A percentile compares a stretch with the other conserved stretches of the same genome.
These are phyloP conservation scores for Fusarium falciforme DNA, from an alignment of 2,329 filamentous ascomycete genomes.

Conservation along the genomic window DNA sequence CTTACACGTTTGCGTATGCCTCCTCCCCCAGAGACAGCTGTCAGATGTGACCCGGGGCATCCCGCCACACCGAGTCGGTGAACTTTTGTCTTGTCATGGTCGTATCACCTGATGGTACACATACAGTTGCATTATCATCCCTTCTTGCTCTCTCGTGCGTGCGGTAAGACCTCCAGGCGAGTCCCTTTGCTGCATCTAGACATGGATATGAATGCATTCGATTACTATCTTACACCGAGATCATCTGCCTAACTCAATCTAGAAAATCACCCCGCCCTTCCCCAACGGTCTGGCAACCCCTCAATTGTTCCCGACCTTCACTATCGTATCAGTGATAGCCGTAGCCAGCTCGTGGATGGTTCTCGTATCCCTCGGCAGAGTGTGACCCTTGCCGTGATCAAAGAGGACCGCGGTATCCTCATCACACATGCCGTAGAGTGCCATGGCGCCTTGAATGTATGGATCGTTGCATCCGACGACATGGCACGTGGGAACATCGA, in stretches of 20 bases:
- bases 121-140: background rate
- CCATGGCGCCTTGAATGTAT: conserved; percentile 70
- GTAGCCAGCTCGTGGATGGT: conserved; percentile 58
- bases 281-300: background rate
- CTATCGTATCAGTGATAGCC: conserved; percentile 1
- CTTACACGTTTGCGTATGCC: background rate
- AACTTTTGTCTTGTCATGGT: background rate
- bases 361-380: conserved; percentile 64
- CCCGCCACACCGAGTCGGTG: background rate
- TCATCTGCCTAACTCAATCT: background rate
- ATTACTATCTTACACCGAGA: background rate
- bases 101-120: background rate
- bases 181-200: background rate
- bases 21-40: background rate
- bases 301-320: background rate
- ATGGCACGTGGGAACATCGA: conserved; percentile 65
- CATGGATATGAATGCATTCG: background rate
- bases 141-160: background rate
- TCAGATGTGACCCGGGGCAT: background rate
- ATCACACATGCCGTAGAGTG: conserved; percentile 71
- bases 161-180: background rate
- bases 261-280: background rate
- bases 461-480: conserved; percentile 68
- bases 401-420: conserved; percentile 70
- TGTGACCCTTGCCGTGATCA: conserved; percentile 74